Percentiles rank a stretch among this genome's conserved stretches.
phyloP scores from a whole-genome alignment of 2,329 filamentous ascomycete genomes.

The Epichloe sylvatica region DNA sequence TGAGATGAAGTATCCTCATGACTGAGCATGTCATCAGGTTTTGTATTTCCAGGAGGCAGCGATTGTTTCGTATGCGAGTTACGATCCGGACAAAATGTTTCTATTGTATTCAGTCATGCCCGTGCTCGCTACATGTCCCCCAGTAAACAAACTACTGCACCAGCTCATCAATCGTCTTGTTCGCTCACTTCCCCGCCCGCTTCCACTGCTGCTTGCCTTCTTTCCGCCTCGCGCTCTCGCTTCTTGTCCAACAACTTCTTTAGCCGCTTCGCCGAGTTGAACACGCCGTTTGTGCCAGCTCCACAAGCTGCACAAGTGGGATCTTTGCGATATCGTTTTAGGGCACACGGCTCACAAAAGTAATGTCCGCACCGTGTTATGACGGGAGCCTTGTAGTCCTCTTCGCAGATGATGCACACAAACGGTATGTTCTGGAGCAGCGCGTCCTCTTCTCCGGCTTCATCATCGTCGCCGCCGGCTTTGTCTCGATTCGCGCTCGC shows the following conservation, averaged over 20 bases:
- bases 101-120: not conserved
- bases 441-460: conserved; percentile 47
- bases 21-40: not conserved
- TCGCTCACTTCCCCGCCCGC: conserved; percentile 36
- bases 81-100: not conserved
- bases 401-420: conserved; percentile 74
- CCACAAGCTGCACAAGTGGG: conserved; percentile 79
- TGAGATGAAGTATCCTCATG: not conserved
- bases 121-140: too few relatives aligned
- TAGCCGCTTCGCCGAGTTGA: conserved; percentile 74
- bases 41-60: not conserved
- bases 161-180: conserved; percentile 19
- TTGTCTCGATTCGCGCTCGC: conserved; percentile 40
- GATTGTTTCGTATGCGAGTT: not conserved
- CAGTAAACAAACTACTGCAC: not conserved
- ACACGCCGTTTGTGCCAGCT: conserved; percentile 73
- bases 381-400: conserved; percentile 64
- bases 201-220: conserved; percentile 38
- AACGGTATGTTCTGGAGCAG: conserved; percentile 77
- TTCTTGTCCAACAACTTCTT: conserved; percentile 69
- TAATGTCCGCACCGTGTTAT: conserved; percentile 90
- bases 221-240: conserved; percentile 44
- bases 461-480: conserved; percentile 27
- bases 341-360: conserved; percentile 82
- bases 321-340: conserved; percentile 74